These are phyloP conservation scores for Botrytis fabae DNA, from an alignment of 2,329 filamentous ascomycete species.

Conservation along the genomic window DNA sequence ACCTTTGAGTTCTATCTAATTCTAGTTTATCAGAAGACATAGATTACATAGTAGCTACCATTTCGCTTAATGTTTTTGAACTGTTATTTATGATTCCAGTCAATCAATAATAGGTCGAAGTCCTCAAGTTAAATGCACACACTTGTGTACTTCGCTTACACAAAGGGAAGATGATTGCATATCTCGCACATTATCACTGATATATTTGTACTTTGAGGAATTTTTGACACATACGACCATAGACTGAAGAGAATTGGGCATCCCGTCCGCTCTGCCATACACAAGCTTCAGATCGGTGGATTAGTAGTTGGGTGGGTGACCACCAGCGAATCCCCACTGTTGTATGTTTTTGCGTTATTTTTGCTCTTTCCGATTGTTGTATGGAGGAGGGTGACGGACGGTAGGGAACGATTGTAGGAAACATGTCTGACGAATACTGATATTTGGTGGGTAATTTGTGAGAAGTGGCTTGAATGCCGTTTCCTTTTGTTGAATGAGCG, in stretches of 20 bases:
- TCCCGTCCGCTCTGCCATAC: background rate
- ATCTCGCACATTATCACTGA: fast-evolving
- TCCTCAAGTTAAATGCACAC: no score
- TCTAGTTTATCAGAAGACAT: no score
- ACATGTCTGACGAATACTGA: background rate
- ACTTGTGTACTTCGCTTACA: no score
- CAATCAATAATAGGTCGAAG: no score
- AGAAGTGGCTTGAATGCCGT: background rate
- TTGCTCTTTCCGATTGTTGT: background rate
- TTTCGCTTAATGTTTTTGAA: no score
- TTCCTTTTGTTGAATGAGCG: background rate
- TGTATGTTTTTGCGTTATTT: background rate
- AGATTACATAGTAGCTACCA: no score
- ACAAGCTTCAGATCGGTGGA: background rate
- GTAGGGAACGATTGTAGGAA: no score
- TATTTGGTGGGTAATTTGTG: background rate
- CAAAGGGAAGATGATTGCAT: background rate
- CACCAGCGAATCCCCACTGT: background rate
- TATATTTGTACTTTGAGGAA: fast-evolving
- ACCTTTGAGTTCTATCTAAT: no score
- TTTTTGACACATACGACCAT: background rate
- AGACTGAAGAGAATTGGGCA: background rate
- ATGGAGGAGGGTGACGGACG: background rate
- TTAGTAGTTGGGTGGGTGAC: background rate
- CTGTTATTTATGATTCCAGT: no score